Evolutionary conservation across 2,329 filamentous ascomycete genomes (phyloP).

Genomic region (Fusarium falciforme): DNA sequence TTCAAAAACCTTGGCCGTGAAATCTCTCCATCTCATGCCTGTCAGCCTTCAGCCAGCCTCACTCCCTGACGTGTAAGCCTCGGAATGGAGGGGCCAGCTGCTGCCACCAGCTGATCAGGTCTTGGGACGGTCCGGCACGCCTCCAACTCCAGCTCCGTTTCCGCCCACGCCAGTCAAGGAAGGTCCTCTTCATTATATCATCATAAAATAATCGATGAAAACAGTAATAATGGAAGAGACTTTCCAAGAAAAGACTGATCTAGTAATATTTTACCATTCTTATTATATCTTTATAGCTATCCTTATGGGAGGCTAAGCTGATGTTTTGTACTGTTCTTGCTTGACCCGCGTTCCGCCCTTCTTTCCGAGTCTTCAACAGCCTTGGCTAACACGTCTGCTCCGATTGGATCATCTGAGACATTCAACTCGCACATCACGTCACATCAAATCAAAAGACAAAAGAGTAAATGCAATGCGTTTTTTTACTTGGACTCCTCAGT

Average conservation of each 20-base stretch:
- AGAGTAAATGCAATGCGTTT: slow-evolving; percentile 43
- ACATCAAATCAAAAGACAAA: neutral
- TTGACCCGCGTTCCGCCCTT: neutral
- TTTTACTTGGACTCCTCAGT: slow-evolving; percentile 49
- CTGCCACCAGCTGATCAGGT: neutral
- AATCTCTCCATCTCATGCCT: neutral
- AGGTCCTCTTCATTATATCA: neutral
- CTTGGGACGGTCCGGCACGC: neutral
- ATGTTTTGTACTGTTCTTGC: neutral
- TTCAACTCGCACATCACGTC: neutral
- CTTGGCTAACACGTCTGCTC: neutral
- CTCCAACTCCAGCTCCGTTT: neutral
- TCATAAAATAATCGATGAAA: neutral
- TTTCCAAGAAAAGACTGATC: neutral
- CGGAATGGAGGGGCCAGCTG: slow-evolving; percentile 1
- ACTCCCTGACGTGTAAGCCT: neutral
- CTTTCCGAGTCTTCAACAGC: neutral
- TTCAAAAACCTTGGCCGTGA: neutral
- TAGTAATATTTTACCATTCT: neutral
- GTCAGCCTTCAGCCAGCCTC: neutral
- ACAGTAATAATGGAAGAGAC: neutral
- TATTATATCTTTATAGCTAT: neutral
- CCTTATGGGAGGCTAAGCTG: neutral
- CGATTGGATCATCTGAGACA: neutral
- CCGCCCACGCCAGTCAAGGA: neutral